Evolutionary conservation across 345 rosid genomes (phyloP).

Genomic region (Eucalyptus sideroxylon): DNA sequence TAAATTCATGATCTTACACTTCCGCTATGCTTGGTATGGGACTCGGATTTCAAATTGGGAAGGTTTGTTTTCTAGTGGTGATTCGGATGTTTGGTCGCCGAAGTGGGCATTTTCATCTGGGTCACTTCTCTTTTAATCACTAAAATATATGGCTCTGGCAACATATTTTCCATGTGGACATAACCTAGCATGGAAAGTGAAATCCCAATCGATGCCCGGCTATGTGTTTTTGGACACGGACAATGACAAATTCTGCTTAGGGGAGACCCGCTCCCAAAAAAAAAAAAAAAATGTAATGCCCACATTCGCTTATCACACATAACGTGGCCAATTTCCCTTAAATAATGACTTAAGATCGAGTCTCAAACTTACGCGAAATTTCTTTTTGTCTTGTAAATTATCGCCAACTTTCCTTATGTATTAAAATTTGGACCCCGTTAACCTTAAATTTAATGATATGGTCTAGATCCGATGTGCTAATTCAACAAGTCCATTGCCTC

Average conservation of each 20-base stretch:
- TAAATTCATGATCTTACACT: background rate
- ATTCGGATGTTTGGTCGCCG: background rate
- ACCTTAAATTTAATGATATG: background rate
- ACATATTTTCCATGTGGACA: background rate
- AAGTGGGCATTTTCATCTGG: background rate
- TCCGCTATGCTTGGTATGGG: too few relatives aligned
- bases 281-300: background rate
- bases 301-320: background rate
- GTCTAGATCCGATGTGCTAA: background rate
- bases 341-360: background rate
- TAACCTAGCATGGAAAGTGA: background rate
- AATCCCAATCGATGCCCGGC: background rate
- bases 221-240: background rate
- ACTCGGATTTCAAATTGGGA: background rate
- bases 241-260: background rate
- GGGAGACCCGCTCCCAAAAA: background rate
- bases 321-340: background rate
- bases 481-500: background rate
- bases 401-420: background rate
- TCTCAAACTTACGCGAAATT: background rate
- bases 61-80: background rate
- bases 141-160: background rate
- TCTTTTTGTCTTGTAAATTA: background rate
- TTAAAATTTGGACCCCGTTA: too few relatives aligned
- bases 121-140: background rate